Evolutionary conservation across 371 early-diverging fungal genomes (phyloP), one percentile per base, ranked within the genome.

Genomic region (Mortierella sp.): DNA sequence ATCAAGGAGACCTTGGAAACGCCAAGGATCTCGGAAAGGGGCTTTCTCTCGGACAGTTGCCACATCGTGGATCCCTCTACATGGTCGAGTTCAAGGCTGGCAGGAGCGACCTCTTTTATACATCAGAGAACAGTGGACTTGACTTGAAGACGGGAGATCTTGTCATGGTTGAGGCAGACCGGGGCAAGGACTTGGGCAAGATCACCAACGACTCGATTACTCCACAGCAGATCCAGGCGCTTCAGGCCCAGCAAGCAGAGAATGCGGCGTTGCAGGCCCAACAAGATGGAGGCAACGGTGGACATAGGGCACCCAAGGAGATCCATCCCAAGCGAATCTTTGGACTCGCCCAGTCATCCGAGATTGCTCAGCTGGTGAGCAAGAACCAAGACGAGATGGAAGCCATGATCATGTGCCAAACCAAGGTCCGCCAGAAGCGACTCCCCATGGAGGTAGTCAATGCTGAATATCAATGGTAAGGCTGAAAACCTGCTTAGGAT

Each of bases 381-480:
- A 98, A 98, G 88, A 89, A 88, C 28, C 92, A 95, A 78, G 98
- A 98, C 81, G 98, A 99, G 84, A 92, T 93, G 55, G 96, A 95
- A 88, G 97, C 99, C 10, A 89, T 97, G 87, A 87, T 88, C 26
- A 89, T 96, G 43, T 98, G 98, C 83, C 97, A 97, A 82, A 87
- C 90, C 70, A 98, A 97, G 84, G 96, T 96, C 71, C 92, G 95
- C 61, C 96, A 96, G 78, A 93, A 93, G 83, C 93, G 95, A 74
- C 88, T 99, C 69, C 95, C 95, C 9, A 99, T 99, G 99, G 94
- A 97, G 76, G 95, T 99, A 5, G 95, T 97, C 0, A 97, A 98
- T 82, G 99, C 98, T 19, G 99, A 99, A 89, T 99, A 97, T 85
- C 99, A 99, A 90, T 98, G 98, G 96, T 96, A 87, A 82, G 80